A percentile compares a stretch with the other conserved stretches of the same genome.
phyloP scores from a whole-genome alignment of 78 protist species.

The Monosiga brevicollis region DNA sequence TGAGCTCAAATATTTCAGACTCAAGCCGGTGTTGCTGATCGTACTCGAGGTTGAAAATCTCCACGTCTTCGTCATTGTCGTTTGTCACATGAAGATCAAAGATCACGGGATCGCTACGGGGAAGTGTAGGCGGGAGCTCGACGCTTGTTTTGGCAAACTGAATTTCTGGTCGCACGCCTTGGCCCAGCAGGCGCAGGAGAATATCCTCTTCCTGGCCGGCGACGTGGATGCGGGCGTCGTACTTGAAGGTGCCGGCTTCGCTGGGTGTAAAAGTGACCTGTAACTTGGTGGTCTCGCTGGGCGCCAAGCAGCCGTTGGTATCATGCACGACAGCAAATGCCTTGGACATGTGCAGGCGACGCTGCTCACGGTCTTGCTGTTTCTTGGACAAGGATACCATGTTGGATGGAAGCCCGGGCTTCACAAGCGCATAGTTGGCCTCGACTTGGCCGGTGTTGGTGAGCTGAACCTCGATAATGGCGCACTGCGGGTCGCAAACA shows the following conservation, averaged over 20 bases:
- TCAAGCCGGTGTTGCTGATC: constrained; percentile 30
- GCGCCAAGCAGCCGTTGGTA: neutral
- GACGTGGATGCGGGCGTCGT: neutral
- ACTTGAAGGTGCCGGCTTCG: neutral
- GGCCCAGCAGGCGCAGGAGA: neutral
- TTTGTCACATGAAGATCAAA: constrained; percentile 5
- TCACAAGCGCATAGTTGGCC: too few relatives aligned
- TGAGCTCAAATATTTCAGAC: constrained; percentile 19
- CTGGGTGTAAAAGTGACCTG: neutral
- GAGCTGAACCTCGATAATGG: too few relatives aligned
- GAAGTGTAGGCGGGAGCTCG: neutral
- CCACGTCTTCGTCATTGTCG: constrained; percentile 20
- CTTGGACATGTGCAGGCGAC: neutral
- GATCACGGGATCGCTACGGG: neutral
- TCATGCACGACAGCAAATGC: neutral
- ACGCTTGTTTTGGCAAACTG: neutral
- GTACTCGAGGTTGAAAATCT: constrained; percentile 31
- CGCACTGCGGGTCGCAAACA: too few relatives aligned
- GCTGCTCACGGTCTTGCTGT: neutral
- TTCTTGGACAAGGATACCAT: neutral
- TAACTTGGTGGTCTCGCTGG: neutral
- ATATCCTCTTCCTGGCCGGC: neutral
- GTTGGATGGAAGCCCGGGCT: too few relatives aligned
- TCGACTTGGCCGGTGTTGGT: too few relatives aligned
- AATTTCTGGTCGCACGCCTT: neutral